These are phyloP conservation scores for Penicillium malachiteum DNA, from an alignment of 495 filamentous ascomycete genomes.

Conservation along the genomic window DNA sequence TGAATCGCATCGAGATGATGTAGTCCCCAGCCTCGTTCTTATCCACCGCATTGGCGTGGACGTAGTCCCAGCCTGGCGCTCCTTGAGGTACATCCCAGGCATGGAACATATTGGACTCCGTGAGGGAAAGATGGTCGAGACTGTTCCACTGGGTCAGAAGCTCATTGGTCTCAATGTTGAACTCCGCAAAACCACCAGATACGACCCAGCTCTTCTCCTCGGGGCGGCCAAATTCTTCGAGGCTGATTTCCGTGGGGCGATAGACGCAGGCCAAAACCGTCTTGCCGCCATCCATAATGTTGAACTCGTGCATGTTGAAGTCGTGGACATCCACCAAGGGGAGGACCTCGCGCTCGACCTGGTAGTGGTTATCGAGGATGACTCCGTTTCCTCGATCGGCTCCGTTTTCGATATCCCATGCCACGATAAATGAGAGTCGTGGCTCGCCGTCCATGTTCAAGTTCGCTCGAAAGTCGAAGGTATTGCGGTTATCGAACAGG, in stretches of 20 bases:
- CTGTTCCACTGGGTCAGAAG: slow-evolving; percentile 50
- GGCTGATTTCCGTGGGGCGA: slow-evolving; percentile 35
- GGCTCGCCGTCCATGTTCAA: slow-evolving; percentile 36
- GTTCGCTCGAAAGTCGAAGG: slow-evolving; percentile 43
- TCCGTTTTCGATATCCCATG: slow-evolving; percentile 34
- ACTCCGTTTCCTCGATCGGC: slow-evolving; percentile 32
- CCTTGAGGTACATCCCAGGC: slow-evolving; percentile 22
- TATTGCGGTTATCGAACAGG: slow-evolving; percentile 36
- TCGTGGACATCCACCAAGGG: slow-evolving; percentile 38
- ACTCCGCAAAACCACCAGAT: slow-evolving; percentile 43
- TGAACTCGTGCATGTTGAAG: slow-evolving; percentile 54
- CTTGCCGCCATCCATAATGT: slow-evolving; percentile 40
- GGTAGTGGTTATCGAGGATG: slow-evolving; percentile 35
- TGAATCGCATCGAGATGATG: slow-evolving; percentile 57
- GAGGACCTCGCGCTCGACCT: slow-evolving; percentile 35
- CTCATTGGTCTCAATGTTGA: slow-evolving; percentile 47
- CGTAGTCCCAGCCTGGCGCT: slow-evolving; percentile 40
- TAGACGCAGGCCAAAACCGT: slow-evolving; percentile 51
- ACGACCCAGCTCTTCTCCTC: slow-evolving; percentile 38
- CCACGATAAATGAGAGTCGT: slow-evolving; percentile 49
- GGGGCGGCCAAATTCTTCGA: slow-evolving; percentile 46
- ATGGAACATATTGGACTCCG: slow-evolving; percentile 48
- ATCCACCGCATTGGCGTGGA: slow-evolving; percentile 44
- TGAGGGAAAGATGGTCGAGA: slow-evolving; percentile 39
- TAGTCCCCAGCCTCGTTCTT: slow-evolving; percentile 53